Percentiles rank a stretch among this genome's conserved stretches.
phyloP scores from a whole-genome alignment of 1,284 basidiomycete species.

The Moesziomyces antarcticus region DNA sequence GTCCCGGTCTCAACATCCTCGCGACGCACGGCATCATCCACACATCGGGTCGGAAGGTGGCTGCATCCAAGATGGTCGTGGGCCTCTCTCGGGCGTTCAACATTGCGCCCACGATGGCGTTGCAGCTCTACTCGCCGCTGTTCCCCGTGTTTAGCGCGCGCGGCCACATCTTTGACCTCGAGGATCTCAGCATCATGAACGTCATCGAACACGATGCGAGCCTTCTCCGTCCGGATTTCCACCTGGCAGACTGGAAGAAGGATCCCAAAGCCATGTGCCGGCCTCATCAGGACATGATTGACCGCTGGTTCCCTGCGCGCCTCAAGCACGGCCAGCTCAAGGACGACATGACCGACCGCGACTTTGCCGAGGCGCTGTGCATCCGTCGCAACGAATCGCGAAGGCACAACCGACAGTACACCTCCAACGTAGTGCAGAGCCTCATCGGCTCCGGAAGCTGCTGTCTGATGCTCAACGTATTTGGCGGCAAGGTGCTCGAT shows the following conservation, averaged over 20 bases:
- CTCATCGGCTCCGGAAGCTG: slow-evolving; percentile 43
- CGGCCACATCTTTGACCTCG: slow-evolving; percentile 29
- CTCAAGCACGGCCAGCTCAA: slow-evolving; percentile 29
- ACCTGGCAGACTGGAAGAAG: slow-evolving; percentile 24
- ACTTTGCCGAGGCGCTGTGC: slow-evolving; percentile 34
- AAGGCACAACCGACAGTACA: slow-evolving; percentile 29
- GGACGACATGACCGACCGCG: slow-evolving; percentile 20
- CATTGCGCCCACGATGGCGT: slow-evolving; percentile 46
- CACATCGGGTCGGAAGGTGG: slow-evolving; percentile 19
- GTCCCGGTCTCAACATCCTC: slow-evolving; percentile 45
- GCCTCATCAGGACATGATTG: slow-evolving; percentile 45
- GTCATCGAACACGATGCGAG: slow-evolving; percentile 46
- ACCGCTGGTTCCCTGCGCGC: slow-evolving; percentile 39
- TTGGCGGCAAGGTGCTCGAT: slow-evolving; percentile 32
- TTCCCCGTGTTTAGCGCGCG: slow-evolving; percentile 30
- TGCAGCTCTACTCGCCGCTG: slow-evolving; percentile 46
- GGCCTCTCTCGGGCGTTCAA: slow-evolving; percentile 38
- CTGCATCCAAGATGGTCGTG: slow-evolving; percentile 35
- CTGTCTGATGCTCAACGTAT: slow-evolving; percentile 43
- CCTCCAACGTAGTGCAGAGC: slow-evolving; percentile 30
- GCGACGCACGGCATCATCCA: slow-evolving; percentile 37
- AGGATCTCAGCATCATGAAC: slow-evolving; percentile 21
- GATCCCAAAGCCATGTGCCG: slow-evolving; percentile 29
- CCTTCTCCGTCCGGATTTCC: slow-evolving; percentile 33
- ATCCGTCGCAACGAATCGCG: slow-evolving; percentile 26